A percentile compares a stretch with the other conserved stretches of the same genome.
Evolutionary conservation across 192 early-diverging fungal species (phyloP).

Genomic region (Endogone sp.): DNA sequence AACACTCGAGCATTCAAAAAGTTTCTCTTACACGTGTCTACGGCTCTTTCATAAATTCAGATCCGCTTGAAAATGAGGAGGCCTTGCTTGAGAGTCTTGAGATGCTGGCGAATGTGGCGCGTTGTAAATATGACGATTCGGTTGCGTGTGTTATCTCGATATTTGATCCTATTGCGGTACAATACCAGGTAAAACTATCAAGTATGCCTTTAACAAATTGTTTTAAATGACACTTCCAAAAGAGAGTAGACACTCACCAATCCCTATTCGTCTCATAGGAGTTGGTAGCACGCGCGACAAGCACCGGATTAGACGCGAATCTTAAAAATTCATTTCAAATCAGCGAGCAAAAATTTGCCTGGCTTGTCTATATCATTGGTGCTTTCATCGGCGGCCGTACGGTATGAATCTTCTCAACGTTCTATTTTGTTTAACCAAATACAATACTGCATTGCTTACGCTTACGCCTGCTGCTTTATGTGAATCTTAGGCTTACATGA

Average conservation of each 20-base stretch:
- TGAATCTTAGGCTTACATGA: conserved; percentile 53
- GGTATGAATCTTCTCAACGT: conserved; percentile 27
- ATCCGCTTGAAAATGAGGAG: conserved; percentile 66
- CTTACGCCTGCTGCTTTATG: conserved; percentile 17
- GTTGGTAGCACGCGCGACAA: conserved; percentile 7
- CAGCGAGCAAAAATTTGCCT: conserved; percentile 67
- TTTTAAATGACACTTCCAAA: neutral
- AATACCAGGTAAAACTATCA: conserved; percentile 47
- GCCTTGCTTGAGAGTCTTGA: conserved; percentile 61
- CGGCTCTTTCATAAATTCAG: conserved; percentile 23
- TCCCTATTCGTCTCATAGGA: conserved; percentile 3
- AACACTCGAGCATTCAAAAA: too few relatives aligned
- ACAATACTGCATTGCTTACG: neutral
- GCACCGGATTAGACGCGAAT: conserved; percentile 12
- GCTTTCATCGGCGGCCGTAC: conserved; percentile 65
- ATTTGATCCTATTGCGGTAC: conserved; percentile 55
- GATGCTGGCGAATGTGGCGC: conserved; percentile 62
- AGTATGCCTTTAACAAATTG: conserved; percentile 4
- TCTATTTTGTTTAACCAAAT: neutral
- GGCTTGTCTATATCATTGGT: conserved; percentile 76
- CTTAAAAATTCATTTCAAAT: conserved; percentile 41
- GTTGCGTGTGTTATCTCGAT: conserved; percentile 41
- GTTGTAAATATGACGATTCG: conserved; percentile 63
- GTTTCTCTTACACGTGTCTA: conserved; percentile 4
- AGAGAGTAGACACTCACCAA: neutral